Evolutionary conservation across 257 asterid species (phyloP), one percentile per base, ranked within the genome.

Genomic region (Eustoma russellianum): DNA sequence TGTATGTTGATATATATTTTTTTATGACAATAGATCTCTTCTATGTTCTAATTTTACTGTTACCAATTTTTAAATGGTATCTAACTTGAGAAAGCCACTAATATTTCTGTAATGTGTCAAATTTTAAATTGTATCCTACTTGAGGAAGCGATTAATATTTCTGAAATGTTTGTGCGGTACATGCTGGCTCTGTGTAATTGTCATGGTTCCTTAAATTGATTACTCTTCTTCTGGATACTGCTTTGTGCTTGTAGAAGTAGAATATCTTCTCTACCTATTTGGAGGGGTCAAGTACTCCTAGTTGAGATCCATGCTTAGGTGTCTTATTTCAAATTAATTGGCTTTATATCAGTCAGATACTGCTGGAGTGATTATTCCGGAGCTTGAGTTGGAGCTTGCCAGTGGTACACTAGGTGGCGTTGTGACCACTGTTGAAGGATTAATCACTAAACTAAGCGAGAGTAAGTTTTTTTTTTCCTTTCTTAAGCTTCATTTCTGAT

Each of bases 331-430:
- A 55, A 16, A 1, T 54, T 65, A 63, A 24, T 24, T 24, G 30
- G 46, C 59, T 33, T 50, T 50, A 52, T 70, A 63, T 33, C 61
- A 92, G 99, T 92, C 99, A 3, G 99, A 88, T 66, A 79, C 94
- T 13, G 97, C 97, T 56, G 69, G 81, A 34, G 91, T 88, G 66
- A 46, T 56, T 68, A 76, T 92, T 24, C 97, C 97, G 7, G 97
- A 92, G 64, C 76, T 92, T 53, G 87, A 85, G 19, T 73, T 92
- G 86, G 99, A 92, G 73, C 78, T 92, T 66, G 28, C 81, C 10
- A 74, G 85, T 60, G 99, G 99, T 59, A 85, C 95, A 33, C 71
- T 92, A 69, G 99, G 99, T 52, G 99, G 99, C 53, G 71, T 88
- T 58, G 93, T 92, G 46, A 92, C 97, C 5, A 92, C 99, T 12